Evolutionary conservation across 2,329 filamentous ascomycete genomes (phyloP).

Genomic region (Alternaria alternata): DNA sequence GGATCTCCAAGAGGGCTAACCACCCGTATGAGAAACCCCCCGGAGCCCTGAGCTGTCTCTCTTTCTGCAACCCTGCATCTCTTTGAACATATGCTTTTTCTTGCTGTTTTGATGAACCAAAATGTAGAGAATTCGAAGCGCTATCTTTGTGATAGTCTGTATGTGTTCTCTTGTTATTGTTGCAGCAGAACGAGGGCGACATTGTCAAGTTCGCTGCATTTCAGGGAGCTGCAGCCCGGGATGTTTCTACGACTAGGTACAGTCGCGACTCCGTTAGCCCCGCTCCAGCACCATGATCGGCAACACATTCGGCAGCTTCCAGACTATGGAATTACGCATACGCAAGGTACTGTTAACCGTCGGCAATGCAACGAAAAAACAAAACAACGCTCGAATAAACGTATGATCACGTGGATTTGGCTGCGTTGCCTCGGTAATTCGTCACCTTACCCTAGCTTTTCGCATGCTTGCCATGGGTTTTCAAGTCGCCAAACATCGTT

Average conservation of each 20-base stretch:
- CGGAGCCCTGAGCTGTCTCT: neutral
- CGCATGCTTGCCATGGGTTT: neutral
- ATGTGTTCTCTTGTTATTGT: neutral
- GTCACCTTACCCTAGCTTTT: conserved; percentile 5
- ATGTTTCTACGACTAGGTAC: neutral
- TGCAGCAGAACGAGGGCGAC: neutral
- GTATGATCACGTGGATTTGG: neutral
- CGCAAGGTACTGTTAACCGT: neutral
- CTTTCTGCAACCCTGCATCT: no score
- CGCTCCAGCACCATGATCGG: conserved; percentile 1
- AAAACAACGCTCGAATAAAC: neutral
- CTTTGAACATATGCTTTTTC: neutral
- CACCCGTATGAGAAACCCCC: neutral
- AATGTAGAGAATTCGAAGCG: neutral
- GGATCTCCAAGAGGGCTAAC: neutral
- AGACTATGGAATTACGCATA: neutral
- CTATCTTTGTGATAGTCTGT: neutral
- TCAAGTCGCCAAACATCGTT: neutral
- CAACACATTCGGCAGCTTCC: conserved; percentile 2
- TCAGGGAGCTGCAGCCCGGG: neutral
- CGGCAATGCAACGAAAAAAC: conserved; percentile 4
- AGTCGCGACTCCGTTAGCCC: neutral
- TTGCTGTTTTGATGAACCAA: neutral
- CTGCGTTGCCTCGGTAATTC: conserved; percentile 3
- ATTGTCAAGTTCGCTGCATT: neutral